Conservation (phyloP, 202 grass and related monocot species). For the Hordeum pubiflorum region DNA sequence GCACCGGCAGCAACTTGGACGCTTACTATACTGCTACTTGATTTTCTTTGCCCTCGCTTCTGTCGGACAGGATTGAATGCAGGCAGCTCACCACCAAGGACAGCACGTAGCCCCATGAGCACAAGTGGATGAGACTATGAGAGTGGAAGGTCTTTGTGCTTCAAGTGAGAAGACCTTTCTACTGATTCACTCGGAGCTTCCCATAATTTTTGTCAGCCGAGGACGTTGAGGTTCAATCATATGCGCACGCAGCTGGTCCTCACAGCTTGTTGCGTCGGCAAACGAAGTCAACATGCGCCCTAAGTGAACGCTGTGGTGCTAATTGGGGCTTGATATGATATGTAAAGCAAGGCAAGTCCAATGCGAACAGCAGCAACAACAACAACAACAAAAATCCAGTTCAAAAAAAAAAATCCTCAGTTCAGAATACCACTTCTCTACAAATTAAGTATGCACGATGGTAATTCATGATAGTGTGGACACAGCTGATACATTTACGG, state of each 20-base stretch:
- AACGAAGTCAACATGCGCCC: constrained; percentile 9
- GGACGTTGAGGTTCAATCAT: constrained; percentile 20
- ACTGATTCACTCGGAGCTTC: background rate
- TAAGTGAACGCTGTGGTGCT: no score
- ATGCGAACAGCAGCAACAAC: no score
- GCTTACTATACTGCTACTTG: background rate
- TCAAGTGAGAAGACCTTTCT: background rate
- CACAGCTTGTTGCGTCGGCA: background rate
- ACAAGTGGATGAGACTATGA: background rate
- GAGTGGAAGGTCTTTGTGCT: background rate
- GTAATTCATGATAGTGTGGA: no score
- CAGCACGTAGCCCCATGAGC: background rate
- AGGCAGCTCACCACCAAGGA: background rate
- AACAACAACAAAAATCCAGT: no score
- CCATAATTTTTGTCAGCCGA: background rate
- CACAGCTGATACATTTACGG: background rate
- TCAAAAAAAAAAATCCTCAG: no score
- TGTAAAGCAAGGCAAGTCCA: no score
- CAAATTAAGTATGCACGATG: no score
- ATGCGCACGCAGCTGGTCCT: background rate
- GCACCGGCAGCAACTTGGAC: constrained; percentile 6
- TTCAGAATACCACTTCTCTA: no score
- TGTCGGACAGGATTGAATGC: background rate
- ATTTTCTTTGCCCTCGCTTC: background rate
- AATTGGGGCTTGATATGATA: no score